These are phyloP conservation scores for Talaromyces islandicus DNA, from an alignment of 2,329 filamentous ascomycete species.

Conservation along the genomic window DNA sequence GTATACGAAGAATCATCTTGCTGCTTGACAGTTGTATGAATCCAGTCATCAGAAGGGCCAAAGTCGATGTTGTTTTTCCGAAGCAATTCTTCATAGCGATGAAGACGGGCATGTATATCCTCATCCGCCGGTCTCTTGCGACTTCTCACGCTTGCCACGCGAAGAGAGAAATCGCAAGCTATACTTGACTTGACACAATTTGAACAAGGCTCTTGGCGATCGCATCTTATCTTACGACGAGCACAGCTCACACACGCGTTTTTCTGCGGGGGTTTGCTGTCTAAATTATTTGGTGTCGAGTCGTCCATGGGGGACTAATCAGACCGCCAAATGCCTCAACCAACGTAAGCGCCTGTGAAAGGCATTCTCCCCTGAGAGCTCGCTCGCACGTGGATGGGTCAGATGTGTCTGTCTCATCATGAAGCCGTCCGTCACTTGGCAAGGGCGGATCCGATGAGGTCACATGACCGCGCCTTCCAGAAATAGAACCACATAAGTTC, in stretches of 20 bases:
- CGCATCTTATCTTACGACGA: conserved; percentile 66
- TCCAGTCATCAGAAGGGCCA: conserved; percentile 14
- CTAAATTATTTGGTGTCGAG: background rate
- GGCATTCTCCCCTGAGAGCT: background rate
- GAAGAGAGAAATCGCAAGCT: conserved; percentile 46
- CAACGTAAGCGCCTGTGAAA: background rate
- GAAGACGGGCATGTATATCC: background rate
- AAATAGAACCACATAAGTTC: background rate
- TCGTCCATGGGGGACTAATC: background rate
- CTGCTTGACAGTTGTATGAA: conserved; percentile 1
- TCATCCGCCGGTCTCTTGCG: background rate
- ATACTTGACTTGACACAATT: conserved; percentile 59
- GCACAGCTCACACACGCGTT: conserved; percentile 46
- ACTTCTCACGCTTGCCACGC: conserved; percentile 30
- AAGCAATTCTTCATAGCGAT: conserved; percentile 7
- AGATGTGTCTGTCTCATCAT: background rate
- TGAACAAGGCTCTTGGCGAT: conserved; percentile 62
- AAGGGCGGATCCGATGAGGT: background rate
- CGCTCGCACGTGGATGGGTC: background rate
- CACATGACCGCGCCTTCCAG: background rate
- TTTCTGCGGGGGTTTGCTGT: background rate
- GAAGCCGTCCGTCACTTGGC: background rate
- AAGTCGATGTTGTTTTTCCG: conserved; percentile 21
- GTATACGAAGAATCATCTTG: background rate
- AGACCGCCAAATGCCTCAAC: background rate